Evolutionary conservation across 2,329 filamentous ascomycete species (phyloP).

Genomic region (Rasamsonia emersonii): DNA sequence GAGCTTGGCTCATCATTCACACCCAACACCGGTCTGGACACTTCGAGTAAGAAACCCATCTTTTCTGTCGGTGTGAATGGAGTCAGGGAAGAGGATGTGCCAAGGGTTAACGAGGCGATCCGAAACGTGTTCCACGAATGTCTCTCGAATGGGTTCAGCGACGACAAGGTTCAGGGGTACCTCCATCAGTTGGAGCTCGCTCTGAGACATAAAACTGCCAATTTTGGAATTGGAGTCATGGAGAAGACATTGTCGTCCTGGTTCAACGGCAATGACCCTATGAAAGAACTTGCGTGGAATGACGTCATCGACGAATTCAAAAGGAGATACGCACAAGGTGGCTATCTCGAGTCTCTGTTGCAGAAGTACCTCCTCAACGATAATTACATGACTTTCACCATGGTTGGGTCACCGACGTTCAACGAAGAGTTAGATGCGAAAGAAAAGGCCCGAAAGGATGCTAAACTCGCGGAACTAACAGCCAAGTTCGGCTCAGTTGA

Average conservation of each 20-base stretch:
- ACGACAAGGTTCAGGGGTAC: constrained; percentile 84
- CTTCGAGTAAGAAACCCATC: constrained; percentile 64
- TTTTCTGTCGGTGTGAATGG: constrained; percentile 89
- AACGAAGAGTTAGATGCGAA: constrained; percentile 65
- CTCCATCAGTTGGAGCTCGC: constrained; percentile 90
- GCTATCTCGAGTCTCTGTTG: constrained; percentile 75
- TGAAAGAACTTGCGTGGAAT: constrained; percentile 86
- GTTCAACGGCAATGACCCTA: constrained; percentile 93
- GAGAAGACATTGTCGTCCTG: constrained; percentile 82
- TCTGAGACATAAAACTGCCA: constrained; percentile 91
- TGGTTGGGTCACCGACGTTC: constrained; percentile 75
- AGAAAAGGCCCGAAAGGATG: constrained; percentile 64
- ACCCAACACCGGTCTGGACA: constrained; percentile 87
- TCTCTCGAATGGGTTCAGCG: constrained; percentile 70
- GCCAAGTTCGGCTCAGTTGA: constrained; percentile 61
- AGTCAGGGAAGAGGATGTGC: constrained; percentile 71
- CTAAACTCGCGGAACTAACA: constrained; percentile 64
- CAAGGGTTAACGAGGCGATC: constrained; percentile 66
- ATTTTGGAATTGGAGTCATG: constrained; percentile 85
- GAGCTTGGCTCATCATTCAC: constrained; percentile 90
- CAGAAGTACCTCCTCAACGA: constrained; percentile 87
- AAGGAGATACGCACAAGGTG: constrained; percentile 60
- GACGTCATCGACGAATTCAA: constrained; percentile 80
- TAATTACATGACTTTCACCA: constrained; percentile 83
- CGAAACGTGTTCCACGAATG: constrained; percentile 63